A percentile compares a stretch with the other conserved stretches of the same genome.
These are phyloP conservation scores for Cercospora zeae-maydis DNA, from an alignment of 2,329 filamentous ascomycete species.

Conservation along the genomic window DNA sequence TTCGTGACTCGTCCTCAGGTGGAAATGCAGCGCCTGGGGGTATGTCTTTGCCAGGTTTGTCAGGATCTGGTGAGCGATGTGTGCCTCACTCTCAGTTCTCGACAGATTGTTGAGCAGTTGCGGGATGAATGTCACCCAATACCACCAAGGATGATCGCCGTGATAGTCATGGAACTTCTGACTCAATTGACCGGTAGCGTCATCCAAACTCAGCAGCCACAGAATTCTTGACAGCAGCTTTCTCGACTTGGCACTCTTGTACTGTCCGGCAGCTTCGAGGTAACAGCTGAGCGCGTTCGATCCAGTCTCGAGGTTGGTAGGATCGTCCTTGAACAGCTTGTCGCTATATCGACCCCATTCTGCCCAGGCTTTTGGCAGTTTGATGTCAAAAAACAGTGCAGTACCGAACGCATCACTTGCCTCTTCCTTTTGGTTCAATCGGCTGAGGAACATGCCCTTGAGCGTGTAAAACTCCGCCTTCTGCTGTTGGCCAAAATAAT, in stretches of 20 bases:
- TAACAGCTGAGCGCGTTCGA: conserved; percentile 94
- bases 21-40: conserved; percentile 91
- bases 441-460: conserved; percentile 98
- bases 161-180: conserved; percentile 93
- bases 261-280: conserved; percentile 89
- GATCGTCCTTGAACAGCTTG: conserved; percentile 88
- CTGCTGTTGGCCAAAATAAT: conserved; percentile 93
- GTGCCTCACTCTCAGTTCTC: conserved; percentile 72
- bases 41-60: conserved; percentile 93
- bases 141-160: conserved; percentile 96
- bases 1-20: conserved; percentile 86
- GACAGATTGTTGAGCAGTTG: conserved; percentile 89
- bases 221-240: conserved; percentile 90
- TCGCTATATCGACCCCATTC: conserved; percentile 99
- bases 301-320: conserved; percentile 74
- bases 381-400: conserved; percentile 91
- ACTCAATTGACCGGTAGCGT: conserved; percentile 76
- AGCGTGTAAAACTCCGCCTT: conserved; percentile 99
- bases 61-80: conserved; percentile 79
- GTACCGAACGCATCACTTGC: conserved; percentile 93
- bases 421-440: conserved; percentile 83
- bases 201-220: conserved; percentile 92
- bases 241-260: conserved; percentile 93
- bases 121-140: conserved; percentile 99
- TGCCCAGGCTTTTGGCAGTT: conserved; percentile 94